Percentiles rank a stretch among this genome's conserved stretches.
These are phyloP conservation scores for Pelargonium myrrhifolium DNA, from an alignment of 441 rosid genomes.

Conservation along the genomic window DNA sequence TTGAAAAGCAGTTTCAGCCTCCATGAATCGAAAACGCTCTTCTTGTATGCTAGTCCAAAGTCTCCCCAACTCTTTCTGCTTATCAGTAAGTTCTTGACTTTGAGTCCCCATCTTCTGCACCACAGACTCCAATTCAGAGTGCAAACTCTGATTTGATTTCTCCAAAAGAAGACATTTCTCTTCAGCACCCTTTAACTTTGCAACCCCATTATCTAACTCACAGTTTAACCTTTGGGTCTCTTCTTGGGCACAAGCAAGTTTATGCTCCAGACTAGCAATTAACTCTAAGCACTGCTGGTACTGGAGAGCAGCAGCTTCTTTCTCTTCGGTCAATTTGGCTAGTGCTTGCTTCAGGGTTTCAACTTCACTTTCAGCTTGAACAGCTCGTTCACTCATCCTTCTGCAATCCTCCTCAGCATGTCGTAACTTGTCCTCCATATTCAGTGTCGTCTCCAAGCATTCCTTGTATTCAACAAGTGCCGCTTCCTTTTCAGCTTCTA, in stretches of 20 bases:
- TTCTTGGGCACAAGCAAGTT: conserved; percentile 52
- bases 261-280: conserved; percentile 53
- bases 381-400: conserved; percentile 41
- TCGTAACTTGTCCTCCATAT: conserved; percentile 50
- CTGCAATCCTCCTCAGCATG: conserved; percentile 53
- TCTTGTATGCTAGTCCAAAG: conserved; percentile 83
- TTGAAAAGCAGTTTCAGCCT: conserved; percentile 97
- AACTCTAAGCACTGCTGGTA: conserved; percentile 69
- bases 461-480: conserved; percentile 44
- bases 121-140: conserved; percentile 55
- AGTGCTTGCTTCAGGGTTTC: conserved; percentile 54
- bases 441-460: conserved; percentile 49
- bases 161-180: conserved; percentile 69
- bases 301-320: conserved; percentile 54
- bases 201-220: conserved; percentile 56
- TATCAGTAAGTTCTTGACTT: conserved; percentile 70
- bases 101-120: conserved; percentile 53
- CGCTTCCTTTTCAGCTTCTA: conserved; percentile 65
- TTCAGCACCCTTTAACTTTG: conserved; percentile 68
- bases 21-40: conserved; percentile 70
- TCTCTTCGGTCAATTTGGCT: conserved; percentile 57
- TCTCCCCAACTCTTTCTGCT: conserved; percentile 78
- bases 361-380: conserved; percentile 58
- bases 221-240: conserved; percentile 59
- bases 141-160: conserved; percentile 63